Evolutionary conservation across 495 filamentous ascomycete species (phyloP), one percentile per base, ranked within the genome.

Genomic region (Aspergillus indologenus): DNA sequence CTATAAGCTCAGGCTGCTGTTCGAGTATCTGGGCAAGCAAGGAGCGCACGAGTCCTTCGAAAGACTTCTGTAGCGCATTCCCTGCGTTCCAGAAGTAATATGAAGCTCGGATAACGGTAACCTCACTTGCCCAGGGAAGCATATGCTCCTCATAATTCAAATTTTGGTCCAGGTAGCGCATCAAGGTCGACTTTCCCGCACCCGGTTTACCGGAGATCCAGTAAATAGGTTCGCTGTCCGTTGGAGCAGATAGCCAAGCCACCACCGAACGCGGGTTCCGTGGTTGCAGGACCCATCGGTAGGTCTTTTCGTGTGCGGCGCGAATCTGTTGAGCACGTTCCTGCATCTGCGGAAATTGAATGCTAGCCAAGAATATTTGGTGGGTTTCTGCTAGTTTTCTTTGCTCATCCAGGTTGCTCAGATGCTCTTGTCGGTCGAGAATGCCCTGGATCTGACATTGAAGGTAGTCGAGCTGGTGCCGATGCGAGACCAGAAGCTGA

Each of bases 201-300:
- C 49, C 49, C 9, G 49, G 49, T 29, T 52, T 52, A 29, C 49
- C 49, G 22, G 49, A 52, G 7, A 52, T 17, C 49, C 49, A 52
- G 49, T 26, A 52, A 21, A 52, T 52, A 3, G 11, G 17, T 31
- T 19, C 12, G 24, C 21, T 52, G 24, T 26, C 14, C n/a, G 19
- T 29, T 4, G 11, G 11, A 3, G 49, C 23, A 20, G 49, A 29
- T 1, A 52, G 19, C 49, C 49, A 52, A 2, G 23, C 18, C n/a
- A 29, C 22, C 21, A 29, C 45, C 9, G 18, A 21, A 11, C 9
- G 12, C 17, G 18, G 9, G 17, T 4, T 29, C 19, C 26, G 49
- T 12, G 20, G 29, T 29, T 29, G 19, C 18, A 52, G 21, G 18
- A 52, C 14, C 49, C 49, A 52, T 5, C 5, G 8, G 18, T 26